Conservation (phyloP, 176 grass and related monocot genomes). For the Oryza punctata region DNA sequence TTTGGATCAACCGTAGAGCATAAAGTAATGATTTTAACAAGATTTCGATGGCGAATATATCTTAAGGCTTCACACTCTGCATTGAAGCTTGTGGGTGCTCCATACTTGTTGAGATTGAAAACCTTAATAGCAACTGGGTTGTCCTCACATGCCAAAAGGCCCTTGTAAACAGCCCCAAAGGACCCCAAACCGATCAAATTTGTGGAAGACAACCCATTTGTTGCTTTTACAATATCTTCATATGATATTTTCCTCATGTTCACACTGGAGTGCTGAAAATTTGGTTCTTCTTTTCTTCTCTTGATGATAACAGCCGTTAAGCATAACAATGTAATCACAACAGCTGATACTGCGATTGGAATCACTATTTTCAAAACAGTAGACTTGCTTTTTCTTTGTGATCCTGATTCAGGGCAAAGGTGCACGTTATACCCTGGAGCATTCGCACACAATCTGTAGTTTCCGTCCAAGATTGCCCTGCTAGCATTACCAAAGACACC, state of each 20-base stretch:
- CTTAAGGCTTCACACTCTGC: slow-evolving; percentile 48
- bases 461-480: slow-evolving; percentile 40
- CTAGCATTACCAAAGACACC: slow-evolving; percentile 51
- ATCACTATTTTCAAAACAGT: slow-evolving; percentile 24
- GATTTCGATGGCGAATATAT: slow-evolving; percentile 53
- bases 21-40: slow-evolving; percentile 45
- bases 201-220: slow-evolving; percentile 49
- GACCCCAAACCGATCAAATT: slow-evolving; percentile 35
- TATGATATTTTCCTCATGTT: slow-evolving; percentile 29
- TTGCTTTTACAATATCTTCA: slow-evolving; percentile 42
- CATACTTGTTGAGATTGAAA: slow-evolving; percentile 37
- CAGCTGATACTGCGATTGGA: neutral
- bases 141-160: slow-evolving; percentile 12
- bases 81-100: slow-evolving; percentile 40
- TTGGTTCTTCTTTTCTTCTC: slow-evolving; percentile 2
- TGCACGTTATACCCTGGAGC: slow-evolving; percentile 30
- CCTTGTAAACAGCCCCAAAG: slow-evolving; percentile 37
- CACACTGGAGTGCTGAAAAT: neutral
- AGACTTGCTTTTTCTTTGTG: slow-evolving; percentile 6
- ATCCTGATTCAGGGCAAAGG: slow-evolving; percentile 25
- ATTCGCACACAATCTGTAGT: slow-evolving; percentile 46
- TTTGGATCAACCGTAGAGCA: slow-evolving; percentile 38
- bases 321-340: neutral
- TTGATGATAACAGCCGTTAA: neutral
- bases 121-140: slow-evolving; percentile 49